Evolutionary conservation across 2,329 filamentous ascomycete genomes (phyloP).

Genomic region (Paracoccidioides lutzii): DNA sequence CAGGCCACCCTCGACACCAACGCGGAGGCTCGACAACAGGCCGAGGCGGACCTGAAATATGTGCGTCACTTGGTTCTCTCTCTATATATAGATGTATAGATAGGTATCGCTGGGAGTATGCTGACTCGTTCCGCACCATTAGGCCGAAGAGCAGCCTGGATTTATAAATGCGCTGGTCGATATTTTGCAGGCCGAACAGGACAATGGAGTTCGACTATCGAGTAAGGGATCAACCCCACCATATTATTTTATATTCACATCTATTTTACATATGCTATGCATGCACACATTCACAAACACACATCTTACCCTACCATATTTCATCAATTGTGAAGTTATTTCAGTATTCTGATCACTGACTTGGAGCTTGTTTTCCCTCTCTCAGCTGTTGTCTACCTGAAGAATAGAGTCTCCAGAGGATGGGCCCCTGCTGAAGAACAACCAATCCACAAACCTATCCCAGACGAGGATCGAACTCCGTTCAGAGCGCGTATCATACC

Average conservation of each 20-base stretch:
- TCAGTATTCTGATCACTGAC: background rate
- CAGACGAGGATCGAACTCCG: slow-evolving; percentile 76
- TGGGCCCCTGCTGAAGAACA: slow-evolving; percentile 72
- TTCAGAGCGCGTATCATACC: slow-evolving; percentile 83
- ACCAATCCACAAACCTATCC: slow-evolving; percentile 59
- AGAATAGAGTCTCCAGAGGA: slow-evolving; percentile 88
- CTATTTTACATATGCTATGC: background rate
- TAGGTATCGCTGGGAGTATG: background rate
- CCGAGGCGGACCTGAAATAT: slow-evolving; percentile 53
- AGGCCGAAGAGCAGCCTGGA: slow-evolving; percentile 83
- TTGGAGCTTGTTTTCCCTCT: background rate
- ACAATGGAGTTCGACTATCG: slow-evolving; percentile 70
- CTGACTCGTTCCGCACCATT: slow-evolving; percentile 3
- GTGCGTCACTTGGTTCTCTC: slow-evolving; percentile 30
- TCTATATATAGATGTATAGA: background rate
- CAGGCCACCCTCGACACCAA: slow-evolving; percentile 51
- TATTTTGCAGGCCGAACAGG: slow-evolving; percentile 79
- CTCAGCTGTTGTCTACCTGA: slow-evolving; percentile 88
- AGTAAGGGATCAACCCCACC: slow-evolving; percentile 38
- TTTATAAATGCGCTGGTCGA: slow-evolving; percentile 86
- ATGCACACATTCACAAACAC: background rate
- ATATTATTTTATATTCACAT: slow-evolving; percentile 30
- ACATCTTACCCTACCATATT: background rate
- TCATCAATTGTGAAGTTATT: too few relatives aligned
- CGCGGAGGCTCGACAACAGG: slow-evolving; percentile 48